Evolutionary conservation across 75 land plant species (phyloP).

Genomic region (Pinus albicaulis): DNA sequence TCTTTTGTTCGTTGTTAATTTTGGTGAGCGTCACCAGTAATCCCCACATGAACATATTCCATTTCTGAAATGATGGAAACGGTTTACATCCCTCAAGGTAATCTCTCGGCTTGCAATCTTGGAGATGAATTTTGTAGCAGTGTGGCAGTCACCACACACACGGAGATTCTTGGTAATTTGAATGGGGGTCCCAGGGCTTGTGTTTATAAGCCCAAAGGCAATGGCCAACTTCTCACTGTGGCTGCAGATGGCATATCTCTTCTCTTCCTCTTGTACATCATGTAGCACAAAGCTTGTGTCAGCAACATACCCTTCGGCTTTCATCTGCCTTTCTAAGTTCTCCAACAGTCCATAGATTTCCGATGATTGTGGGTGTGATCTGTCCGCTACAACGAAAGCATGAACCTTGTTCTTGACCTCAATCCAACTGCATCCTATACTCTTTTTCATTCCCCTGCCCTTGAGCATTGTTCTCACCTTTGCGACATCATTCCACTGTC

Average conservation of each 20-base stretch:
- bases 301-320: background rate
- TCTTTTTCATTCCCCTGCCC: slow-evolving; percentile 5
- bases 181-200: slow-evolving; percentile 25
- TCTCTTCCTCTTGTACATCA: slow-evolving; percentile 14
- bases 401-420: background rate
- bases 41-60: slow-evolving; percentile 20
- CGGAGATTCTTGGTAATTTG: slow-evolving; percentile 14
- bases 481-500: background rate
- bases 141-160: slow-evolving; percentile 20
- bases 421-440: no score
- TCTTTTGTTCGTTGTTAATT: no score
- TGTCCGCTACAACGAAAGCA: background rate
- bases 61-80: slow-evolving; percentile 24
- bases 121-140: slow-evolving; percentile 14
- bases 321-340: background rate
- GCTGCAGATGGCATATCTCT: slow-evolving; percentile 5
- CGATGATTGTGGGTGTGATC: background rate
- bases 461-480: slow-evolving; percentile 4
- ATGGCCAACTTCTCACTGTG: slow-evolving; percentile 28
- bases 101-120: slow-evolving; percentile 11
- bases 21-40: background rate
- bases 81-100: slow-evolving; percentile 17
- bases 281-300: background rate
- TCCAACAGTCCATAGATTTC: background rate
- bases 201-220: slow-evolving; percentile 25